Base-by-base conservation (phyloP, 768 basidiomycete genomes). In the Termitomyces sp. region DNA sequence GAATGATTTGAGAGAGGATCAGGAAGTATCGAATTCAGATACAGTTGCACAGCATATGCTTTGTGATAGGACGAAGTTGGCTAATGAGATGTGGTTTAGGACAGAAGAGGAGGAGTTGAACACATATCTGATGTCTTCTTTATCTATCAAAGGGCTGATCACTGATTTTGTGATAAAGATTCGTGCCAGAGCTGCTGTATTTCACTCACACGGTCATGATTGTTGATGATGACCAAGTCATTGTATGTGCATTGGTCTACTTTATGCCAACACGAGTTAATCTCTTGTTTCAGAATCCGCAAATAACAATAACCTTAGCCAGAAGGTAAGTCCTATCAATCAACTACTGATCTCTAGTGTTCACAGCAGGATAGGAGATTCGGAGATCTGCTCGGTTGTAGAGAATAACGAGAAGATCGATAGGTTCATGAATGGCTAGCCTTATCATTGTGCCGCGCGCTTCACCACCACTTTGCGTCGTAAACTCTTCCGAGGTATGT, bases 161-260 rank as follows among this genome's bases (percentile, higher is more conserved):
- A 43, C 53, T 53, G 50, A 20, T 24, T 41, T 50, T 37, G n/a
- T n/a, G n/a, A n/a, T n/a, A 29, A 60, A 88, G 88, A 54, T 92
- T 90, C 71, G 83, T 91, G 20, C 85, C 87, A 18, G 88, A 92
- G 71, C 60, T 89, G 63, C 71, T 88, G 22, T 93, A 93, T 64
- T 94, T 58, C 92, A 94, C 68, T 85, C 83, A 24, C n/a, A 94
- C 93, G 75, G 69, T 96, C 26, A 96, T 97, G 94, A 91, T 96
- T 53, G 92, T 97, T 36, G 95, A 97, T 66, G 95, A 98, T 67
- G 79, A 84, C 32, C 79, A 87, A 36, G 94, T 97, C 46, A 92
- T 98, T 62, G 91, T 92, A 63, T 52, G 90, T 79, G 1, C 27
- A 10, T 20, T 29, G 0, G 3, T n/a, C 39, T 41, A 9, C 3